Base-by-base conservation (phyloP, 2,329 filamentous ascomycete genomes). In the Cladosporium sp. region DNA sequence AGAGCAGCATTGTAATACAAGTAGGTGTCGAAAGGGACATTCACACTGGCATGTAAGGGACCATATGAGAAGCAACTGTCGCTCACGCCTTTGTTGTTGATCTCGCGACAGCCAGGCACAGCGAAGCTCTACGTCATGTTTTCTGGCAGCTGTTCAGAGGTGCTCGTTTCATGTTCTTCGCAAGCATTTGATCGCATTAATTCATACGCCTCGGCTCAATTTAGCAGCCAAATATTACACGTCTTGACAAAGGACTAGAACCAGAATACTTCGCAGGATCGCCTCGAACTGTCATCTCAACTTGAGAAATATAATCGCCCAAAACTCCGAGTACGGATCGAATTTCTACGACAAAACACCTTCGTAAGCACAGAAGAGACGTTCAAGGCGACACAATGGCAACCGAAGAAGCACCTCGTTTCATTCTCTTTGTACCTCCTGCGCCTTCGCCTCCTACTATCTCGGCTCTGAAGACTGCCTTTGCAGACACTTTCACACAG, bases 351-450 rank as follows among this genome's bases (percentile, higher is more conserved):
- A 45, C 42, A 45, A 28, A 9, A 15, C 24, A 17, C 20, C 12
- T 32, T 10, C 9, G 28, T 32, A 32, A 32, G 25, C 25, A 32
- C 28, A 32, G 8, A 32, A 9, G 8, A 32, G 12, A 9, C 8
- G 28, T 32, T 32, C 28, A 20, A 22, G 2, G 13, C 37, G 25
- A 7, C 50, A 51, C 12, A 20, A 61, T 61, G 57, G 54, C 60
- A 4, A 32, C 53, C 19, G 67, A 64, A 19, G 64, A 65, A 50
- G 47, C 47, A 37, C 47, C 47, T 37, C 67, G 66, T 13, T 71
- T 69, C 53, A 67, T 80, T 44, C 68, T 79, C 35, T 68, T 80
- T 42, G 72, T 80, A 9, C 77, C 78, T 24, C 76, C 78, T 32
- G 65, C 72, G 3, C 75, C 76, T 6, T 67, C 70, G 19, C 70